Base-by-base conservation (phyloP, 768 basidiomycete species). In the Lentinus tigrinus region DNA sequence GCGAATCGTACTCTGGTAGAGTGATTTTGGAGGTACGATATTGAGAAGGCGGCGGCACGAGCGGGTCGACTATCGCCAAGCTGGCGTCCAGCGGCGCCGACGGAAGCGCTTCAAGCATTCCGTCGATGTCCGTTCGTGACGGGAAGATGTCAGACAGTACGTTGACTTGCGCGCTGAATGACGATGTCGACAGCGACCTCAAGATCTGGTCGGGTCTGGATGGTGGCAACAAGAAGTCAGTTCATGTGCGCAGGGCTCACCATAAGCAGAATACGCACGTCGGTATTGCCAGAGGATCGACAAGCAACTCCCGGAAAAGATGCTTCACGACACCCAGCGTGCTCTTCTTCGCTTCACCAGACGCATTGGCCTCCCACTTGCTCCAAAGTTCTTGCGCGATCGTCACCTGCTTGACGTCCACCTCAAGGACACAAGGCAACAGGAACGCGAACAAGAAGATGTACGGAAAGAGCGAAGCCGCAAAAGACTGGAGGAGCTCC, bases 11-110 rank as follows among this genome's bases (percentile, higher is more conserved):
- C 24, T 66, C 47, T 28, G 58, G 27, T 37, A 63, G 19, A 31
- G 54, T 26, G 31, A 52, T 43, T 4, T 54, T 26, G 24, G 55
- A 55, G 3, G 56, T 56, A 3, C 58, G 56, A 31, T 71, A 69
- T 3, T 64, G 56, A 1, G 74, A 66, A 1, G 66, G 53, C 0
- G 84, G 80, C 8, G 83, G 82, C 28, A 90, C 76, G 16, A 85
- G 77, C 1, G 83, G 77, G 31, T 89, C 81, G 23, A 86, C 60
- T 21, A 91, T 71, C 0, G 82, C 85, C 23, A 89, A 70, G 64
- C 84, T 85, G 3, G 81, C 64, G 51, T 85, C 77, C 36, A 76
- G 71, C 1, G 83, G 75, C 16, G 77, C 75, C 0, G 79, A 69
- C 1, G 81, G 75, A 28, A 89, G 72, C 3, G 60, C 63, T 17